phyloP scores from a whole-genome alignment of 176 grass and related monocot genomes.

The Leersia perrieri region DNA sequence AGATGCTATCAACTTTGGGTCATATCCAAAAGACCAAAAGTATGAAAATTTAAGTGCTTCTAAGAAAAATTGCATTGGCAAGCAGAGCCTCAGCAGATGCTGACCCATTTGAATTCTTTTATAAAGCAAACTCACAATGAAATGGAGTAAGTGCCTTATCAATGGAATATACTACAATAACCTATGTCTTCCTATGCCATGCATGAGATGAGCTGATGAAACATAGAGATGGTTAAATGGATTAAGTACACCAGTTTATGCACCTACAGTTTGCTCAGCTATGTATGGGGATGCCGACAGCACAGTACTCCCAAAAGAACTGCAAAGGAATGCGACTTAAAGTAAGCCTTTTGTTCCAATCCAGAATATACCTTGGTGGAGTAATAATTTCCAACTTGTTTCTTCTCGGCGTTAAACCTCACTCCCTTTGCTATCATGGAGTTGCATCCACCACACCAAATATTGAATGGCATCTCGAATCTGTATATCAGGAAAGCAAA shows the following conservation, averaged over 20 bases:
- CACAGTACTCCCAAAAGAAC: neutral
- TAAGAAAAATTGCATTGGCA: too few relatives aligned
- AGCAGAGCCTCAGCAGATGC: neutral
- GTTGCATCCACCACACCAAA: slow-evolving; percentile 99
- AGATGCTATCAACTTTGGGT: too few relatives aligned
- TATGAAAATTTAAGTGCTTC: too few relatives aligned
- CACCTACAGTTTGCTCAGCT: neutral
- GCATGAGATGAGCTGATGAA: neutral
- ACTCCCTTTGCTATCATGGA: slow-evolving; percentile 99
- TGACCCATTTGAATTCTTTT: neutral
- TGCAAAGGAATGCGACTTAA: neutral
- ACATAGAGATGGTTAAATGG: neutral
- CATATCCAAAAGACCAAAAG: too few relatives aligned
- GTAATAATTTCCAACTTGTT: slow-evolving; percentile 99
- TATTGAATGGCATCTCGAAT: slow-evolving; percentile 97
- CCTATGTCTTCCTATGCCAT: neutral
- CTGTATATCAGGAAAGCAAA: slow-evolving; percentile 34
- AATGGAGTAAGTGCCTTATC: neutral
- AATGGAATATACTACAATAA: neutral
- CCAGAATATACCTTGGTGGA: slow-evolving; percentile 69
- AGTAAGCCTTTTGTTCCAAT: neutral
- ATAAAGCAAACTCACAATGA: neutral
- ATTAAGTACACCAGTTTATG: neutral
- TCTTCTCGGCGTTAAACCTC: slow-evolving; percentile 98
- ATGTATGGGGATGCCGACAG: neutral